Evolutionary conservation across 2,329 filamentous ascomycete species (phyloP).

Genomic region (Aureobasidium musti): DNA sequence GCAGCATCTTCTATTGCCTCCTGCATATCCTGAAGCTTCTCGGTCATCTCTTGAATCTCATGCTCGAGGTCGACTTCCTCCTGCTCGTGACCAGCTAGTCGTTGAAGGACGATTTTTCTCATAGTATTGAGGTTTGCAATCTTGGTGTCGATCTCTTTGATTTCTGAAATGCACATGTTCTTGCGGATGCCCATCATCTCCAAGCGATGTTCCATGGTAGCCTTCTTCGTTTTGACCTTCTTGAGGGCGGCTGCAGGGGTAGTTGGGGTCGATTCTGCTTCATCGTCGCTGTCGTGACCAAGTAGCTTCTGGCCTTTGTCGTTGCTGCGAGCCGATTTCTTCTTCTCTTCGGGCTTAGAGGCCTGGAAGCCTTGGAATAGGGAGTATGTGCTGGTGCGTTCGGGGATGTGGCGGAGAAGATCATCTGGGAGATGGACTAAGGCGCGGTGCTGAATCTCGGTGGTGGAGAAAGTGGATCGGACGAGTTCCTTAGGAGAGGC

Average conservation of each 20-base stretch:
- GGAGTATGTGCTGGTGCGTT: conserved; percentile 81
- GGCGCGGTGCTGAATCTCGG: conserved; percentile 92
- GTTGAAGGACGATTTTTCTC: conserved; percentile 86
- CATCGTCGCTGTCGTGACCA: conserved; percentile 55
- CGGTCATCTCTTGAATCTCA: conserved; percentile 66
- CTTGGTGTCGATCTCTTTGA: conserved; percentile 94
- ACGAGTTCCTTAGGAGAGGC: conserved; percentile 93
- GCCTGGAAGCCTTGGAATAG: conserved; percentile 97
- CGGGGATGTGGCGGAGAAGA: conserved; percentile 83
- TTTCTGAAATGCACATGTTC: conserved; percentile 96
- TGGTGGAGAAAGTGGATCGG: conserved; percentile 82
- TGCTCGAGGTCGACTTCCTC: conserved; percentile 89
- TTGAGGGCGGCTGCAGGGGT: conserved; percentile 62
- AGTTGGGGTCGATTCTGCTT: conserved; percentile 54
- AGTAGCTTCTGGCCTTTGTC: conserved; percentile 77
- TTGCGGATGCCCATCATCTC: conserved; percentile 92
- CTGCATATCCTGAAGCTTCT: conserved; percentile 63
- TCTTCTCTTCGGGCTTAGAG: conserved; percentile 74
- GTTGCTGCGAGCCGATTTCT: conserved; percentile 65
- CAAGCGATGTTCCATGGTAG: conserved; percentile 76
- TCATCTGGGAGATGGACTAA: conserved; percentile 87
- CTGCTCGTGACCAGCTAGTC: conserved; percentile 81
- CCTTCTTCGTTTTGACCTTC: conserved; percentile 77
- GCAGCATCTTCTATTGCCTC: conserved; percentile 59
- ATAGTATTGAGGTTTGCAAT: conserved; percentile 90